Base-by-base conservation (phyloP, 1,284 basidiomycete genomes). In the Meripilus lineatus region DNA sequence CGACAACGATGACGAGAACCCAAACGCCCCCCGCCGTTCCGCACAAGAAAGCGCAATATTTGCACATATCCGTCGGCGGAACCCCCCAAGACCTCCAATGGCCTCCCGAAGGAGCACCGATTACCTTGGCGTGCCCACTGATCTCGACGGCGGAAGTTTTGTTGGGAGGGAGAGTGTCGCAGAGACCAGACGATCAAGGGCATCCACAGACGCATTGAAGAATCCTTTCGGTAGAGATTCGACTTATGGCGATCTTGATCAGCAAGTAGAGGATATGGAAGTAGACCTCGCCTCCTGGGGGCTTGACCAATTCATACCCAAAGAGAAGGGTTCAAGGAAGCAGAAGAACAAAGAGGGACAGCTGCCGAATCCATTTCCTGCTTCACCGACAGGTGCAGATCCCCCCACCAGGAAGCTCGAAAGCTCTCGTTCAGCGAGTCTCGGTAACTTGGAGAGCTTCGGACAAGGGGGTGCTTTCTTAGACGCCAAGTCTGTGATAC, bases 271-370 rank as follows among this genome's bases (percentile, higher is more conserved):
- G 23, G 77, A 72, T 14, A 50, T 84, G 38, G 86, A 89, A 57
- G 83, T 91, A 17, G 87, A 90, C 63, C 68, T 90, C 40, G 72
- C 84, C 3, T 89, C 87, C 17, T 90, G 89, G 87, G 87, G 87
- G 2, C 68, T 90, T 18, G 84, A 89, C 47, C 75, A 79, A 14
- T 79, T 88, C 60, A 77, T 88, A 46, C 72, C 81, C 0, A 83
- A 84, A 57, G 64, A 67, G 18, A 59, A 63, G 51, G 61, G 48
- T 5, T 47, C 48, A 21, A 58, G 62, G 50, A 51, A 51, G 69
- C 68, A 65, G 59, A 71, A 63, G 50, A 61, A 65, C 26, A 81
- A 77, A 58, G 72, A 75, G 28, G 67, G 69, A 13, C 60, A 69
- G 33, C 64, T 78, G 34, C 71, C 75, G 22, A 74, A 77, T 54